These are phyloP conservation scores for Xylariaceae sp. DNA, from an alignment of 2,329 filamentous ascomycete species.

Conservation along the genomic window DNA sequence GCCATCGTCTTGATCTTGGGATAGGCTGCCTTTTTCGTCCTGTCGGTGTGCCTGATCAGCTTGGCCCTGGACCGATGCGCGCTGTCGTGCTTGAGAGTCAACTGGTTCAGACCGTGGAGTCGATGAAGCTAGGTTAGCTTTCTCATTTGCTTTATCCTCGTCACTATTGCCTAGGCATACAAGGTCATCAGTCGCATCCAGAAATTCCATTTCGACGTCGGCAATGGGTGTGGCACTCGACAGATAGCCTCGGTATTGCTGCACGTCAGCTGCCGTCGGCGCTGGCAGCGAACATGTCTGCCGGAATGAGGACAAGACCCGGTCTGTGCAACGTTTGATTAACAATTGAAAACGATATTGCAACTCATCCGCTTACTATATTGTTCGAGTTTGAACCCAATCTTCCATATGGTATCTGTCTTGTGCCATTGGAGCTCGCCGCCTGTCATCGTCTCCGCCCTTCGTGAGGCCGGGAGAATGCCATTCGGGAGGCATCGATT, in stretches of 20 bases:
- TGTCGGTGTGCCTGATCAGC: slow-evolving; percentile 14
- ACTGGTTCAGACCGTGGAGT: slow-evolving; percentile 17
- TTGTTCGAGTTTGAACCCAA: slow-evolving; percentile 61
- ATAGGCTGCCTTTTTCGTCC: slow-evolving; percentile 12
- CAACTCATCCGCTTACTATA: slow-evolving; percentile 50
- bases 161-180: slow-evolving; percentile 37
- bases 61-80: slow-evolving; percentile 12
- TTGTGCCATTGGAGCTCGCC: slow-evolving; percentile 56
- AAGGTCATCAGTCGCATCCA: slow-evolving; percentile 51
- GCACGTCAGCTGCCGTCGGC: slow-evolving; percentile 48
- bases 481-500: slow-evolving; percentile 38
- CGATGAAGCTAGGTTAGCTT: slow-evolving; percentile 21
- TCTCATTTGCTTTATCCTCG: slow-evolving; percentile 22
- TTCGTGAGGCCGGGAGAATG: slow-evolving; percentile 54
- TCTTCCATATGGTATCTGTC: slow-evolving; percentile 55
- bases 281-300: slow-evolving; percentile 45
- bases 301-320: slow-evolving; percentile 55
- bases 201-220: slow-evolving; percentile 55
- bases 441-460: slow-evolving; percentile 49
- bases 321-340: slow-evolving; percentile 37
- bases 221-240: slow-evolving; percentile 49
- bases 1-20: background rate
- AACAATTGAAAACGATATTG: background rate
- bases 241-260: slow-evolving; percentile 50
- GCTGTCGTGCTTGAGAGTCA: slow-evolving; percentile 6